A percentile compares a stretch with the other conserved stretches of the same genome.
Evolutionary conservation across 2,329 filamentous ascomycete species (phyloP).

Genomic region (Magnaporthales sp.): DNA sequence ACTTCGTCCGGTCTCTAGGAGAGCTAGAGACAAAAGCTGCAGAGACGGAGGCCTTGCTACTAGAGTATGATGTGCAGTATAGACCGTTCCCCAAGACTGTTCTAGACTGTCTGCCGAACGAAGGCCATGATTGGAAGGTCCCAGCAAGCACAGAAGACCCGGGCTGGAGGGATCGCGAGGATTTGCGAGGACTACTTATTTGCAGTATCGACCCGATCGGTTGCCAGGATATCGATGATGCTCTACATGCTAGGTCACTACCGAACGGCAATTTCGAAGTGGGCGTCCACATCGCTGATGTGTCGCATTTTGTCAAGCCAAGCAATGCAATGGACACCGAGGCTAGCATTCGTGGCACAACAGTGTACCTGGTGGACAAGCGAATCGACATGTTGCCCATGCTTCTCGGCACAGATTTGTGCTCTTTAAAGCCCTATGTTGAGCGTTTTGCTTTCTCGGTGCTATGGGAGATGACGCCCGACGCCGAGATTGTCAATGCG

Average conservation of each 20-base stretch:
- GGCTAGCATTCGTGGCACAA: conserved; percentile 88
- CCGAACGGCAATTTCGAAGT: conserved; percentile 94
- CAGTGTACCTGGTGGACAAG: conserved; percentile 96
- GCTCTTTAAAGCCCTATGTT: conserved; percentile 95
- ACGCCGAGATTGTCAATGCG: conserved; percentile 78
- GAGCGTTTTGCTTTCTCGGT: conserved; percentile 84
- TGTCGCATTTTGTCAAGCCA: conserved; percentile 98
- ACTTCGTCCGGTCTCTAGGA: conserved; percentile 87
- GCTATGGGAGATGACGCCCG: conserved; percentile 77
- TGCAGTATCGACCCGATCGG: conserved; percentile 96
- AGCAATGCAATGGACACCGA: conserved; percentile 96
- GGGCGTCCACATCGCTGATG: conserved; percentile 96
- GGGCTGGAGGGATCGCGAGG: conserved; percentile 77
- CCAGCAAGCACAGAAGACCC: conserved; percentile 70
- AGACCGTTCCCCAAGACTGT: conserved; percentile 94
- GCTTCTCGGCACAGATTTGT: conserved; percentile 90
- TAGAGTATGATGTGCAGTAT: conserved; percentile 98
- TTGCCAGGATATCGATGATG: conserved; percentile 97
- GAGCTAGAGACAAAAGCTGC: conserved; percentile 96
- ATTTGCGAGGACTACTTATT: conserved; percentile 77
- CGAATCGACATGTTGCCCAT: conserved; percentile 99
- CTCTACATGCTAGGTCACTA: conserved; percentile 74
- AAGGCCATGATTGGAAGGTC: conserved; percentile 92
- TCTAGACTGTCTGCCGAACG: conserved; percentile 80
- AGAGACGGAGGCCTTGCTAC: conserved; percentile 85